Conservation (phyloP, 176 grass and related monocot genomes). For the Oryza rufipogon region DNA sequence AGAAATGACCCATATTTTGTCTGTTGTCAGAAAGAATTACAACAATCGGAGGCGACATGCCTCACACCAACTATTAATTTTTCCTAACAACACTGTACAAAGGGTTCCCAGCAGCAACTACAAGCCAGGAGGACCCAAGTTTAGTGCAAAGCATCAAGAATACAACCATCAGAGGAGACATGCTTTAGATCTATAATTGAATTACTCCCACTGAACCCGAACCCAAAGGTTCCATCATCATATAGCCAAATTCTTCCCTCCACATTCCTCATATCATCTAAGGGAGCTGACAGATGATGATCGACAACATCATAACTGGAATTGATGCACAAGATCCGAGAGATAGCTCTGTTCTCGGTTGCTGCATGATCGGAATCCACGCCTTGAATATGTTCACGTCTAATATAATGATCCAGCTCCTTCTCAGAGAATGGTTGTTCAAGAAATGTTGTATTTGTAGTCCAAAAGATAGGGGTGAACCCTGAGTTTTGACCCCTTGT, state of each 20-base stretch:
- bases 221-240: conserved; percentile 89
- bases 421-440: conserved; percentile 74
- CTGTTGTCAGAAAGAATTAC: conserved; percentile 49
- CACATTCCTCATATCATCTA: conserved; percentile 59
- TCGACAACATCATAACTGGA: conserved; percentile 78
- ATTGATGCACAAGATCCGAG: conserved; percentile 75
- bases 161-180: conserved; percentile 63
- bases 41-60: conserved; percentile 57
- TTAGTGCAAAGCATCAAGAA: conserved; percentile 62
- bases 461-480: conserved; percentile 87
- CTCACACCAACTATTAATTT: conserved; percentile 52
- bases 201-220: conserved; percentile 76
- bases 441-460: conserved; percentile 77
- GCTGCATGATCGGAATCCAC: conserved; percentile 28
- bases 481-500: conserved; percentile 58
- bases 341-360: conserved; percentile 38
- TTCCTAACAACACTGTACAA: conserved; percentile 54
- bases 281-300: conserved; percentile 42
- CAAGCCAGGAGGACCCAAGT: conserved; percentile 40
- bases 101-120: conserved; percentile 49
- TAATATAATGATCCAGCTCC: conserved; percentile 65
- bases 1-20: conserved; percentile 35
- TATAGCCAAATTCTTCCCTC: conserved; percentile 93
- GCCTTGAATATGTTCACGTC: conserved; percentile 50
- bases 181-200: conserved; percentile 80